Evolutionary conservation across 352 stramenopile species (phyloP).

Genomic region (Thalassiosira livingstoniorum): DNA sequence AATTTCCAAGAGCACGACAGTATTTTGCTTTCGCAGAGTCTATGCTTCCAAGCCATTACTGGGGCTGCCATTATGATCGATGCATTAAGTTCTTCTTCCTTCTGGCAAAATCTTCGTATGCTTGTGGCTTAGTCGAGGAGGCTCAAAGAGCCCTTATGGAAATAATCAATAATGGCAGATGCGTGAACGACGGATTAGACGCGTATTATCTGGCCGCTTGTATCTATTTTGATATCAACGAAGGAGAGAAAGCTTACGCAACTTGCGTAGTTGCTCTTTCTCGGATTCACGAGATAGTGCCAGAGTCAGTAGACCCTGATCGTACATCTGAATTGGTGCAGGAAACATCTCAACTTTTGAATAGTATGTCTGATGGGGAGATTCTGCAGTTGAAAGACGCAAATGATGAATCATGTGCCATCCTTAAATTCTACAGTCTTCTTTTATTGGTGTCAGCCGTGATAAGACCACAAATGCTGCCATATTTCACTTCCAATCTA

Average conservation of each 20-base stretch:
- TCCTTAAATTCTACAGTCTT: no score
- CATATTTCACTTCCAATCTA: no score
- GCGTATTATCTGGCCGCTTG: slow-evolving; percentile 33
- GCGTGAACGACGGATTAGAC: slow-evolving; percentile 42
- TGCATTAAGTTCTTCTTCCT: slow-evolving; percentile 17
- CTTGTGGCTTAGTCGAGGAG: slow-evolving; percentile 32
- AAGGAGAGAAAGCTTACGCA: slow-evolving; percentile 22
- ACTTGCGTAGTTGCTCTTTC: slow-evolving; percentile 34
- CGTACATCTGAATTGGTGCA: no score
- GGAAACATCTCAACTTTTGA: no score
- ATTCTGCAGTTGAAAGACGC: no score
- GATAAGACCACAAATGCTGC: no score
- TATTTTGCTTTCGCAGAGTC: slow-evolving; percentile 37
- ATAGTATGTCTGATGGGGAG: no score
- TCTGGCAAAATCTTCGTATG: slow-evolving; percentile 30
- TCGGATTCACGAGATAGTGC: slow-evolving; percentile 50
- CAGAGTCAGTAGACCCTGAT: slow-evolving; percentile 32
- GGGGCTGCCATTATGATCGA: slow-evolving; percentile 34
- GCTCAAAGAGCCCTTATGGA: slow-evolving; percentile 19
- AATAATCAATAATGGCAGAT: slow-evolving; percentile 37
- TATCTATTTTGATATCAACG: neutral
- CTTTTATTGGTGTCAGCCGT: no score
- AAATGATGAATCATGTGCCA: no score
- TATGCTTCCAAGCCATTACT: slow-evolving; percentile 39
- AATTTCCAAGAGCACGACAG: slow-evolving; percentile 22